Percentiles rank a stretch among this genome's conserved stretches.
These are phyloP conservation scores for Penicillium oxalicum DNA, from an alignment of 2,329 filamentous ascomycete species.

Conservation along the genomic window DNA sequence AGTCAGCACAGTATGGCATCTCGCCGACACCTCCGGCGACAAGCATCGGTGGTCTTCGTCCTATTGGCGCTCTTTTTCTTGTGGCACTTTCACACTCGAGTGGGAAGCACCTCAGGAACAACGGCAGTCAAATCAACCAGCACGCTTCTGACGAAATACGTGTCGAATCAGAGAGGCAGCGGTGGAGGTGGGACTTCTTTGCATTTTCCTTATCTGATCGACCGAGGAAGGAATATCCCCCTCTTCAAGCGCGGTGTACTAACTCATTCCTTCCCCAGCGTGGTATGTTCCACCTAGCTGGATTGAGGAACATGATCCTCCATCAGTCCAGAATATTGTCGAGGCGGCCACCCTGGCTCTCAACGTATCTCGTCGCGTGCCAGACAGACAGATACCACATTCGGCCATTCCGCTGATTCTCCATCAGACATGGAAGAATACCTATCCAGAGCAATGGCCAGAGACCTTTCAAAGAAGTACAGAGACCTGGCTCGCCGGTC, in stretches of 20 bases:
- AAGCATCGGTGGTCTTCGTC: background rate
- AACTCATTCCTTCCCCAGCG: background rate
- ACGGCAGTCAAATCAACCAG: background rate
- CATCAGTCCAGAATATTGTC: background rate
- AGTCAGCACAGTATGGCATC: background rate
- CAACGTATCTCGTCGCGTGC: background rate
- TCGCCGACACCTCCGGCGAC: slow-evolving; percentile 1
- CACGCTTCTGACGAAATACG: background rate
- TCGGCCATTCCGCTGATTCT: slow-evolving; percentile 1
- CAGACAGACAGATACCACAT: slow-evolving; percentile 1
- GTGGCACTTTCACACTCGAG: background rate
- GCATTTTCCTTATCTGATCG: too few species aligned
- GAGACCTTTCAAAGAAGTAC: background rate
- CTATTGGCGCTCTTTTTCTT: background rate
- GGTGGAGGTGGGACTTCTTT: background rate
- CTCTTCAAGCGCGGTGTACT: too few species aligned
- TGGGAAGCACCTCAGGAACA: too few species aligned
- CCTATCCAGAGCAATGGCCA: background rate
- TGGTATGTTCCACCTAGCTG: background rate
- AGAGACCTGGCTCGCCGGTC: background rate
- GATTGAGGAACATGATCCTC: background rate
- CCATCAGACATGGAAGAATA: slow-evolving; percentile 4
- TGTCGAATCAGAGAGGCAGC: background rate
- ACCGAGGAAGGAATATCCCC: too few species aligned
- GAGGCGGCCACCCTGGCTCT: background rate